These are phyloP conservation scores for Nosema muscidifuracis DNA, from an alignment of 371 early-diverging fungal species.

Conservation along the genomic window DNA sequence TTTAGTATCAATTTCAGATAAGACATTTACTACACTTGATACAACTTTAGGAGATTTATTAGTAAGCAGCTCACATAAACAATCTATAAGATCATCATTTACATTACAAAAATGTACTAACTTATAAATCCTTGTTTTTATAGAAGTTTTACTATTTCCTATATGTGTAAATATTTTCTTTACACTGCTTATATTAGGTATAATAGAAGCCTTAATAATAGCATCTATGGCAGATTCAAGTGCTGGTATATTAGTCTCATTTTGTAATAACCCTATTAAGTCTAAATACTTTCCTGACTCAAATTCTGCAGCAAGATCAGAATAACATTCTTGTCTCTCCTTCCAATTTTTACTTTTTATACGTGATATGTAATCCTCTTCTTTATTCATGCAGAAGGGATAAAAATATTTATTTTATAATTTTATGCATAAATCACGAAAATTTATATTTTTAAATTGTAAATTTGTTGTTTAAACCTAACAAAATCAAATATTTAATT, in stretches of 20 bases:
- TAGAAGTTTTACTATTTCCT: slow-evolving; percentile 34
- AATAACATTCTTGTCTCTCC: slow-evolving; percentile 39
- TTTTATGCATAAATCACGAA: too few relatives aligned
- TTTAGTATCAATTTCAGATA: too few relatives aligned
- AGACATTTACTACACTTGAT: too few relatives aligned
- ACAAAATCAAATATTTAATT: too few relatives aligned
- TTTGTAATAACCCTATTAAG: slow-evolving; percentile 18
- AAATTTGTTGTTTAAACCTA: too few relatives aligned
- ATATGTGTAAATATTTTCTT: slow-evolving; percentile 33
- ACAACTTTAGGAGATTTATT: slow-evolving; percentile 34
- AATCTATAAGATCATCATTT: slow-evolving; percentile 11
- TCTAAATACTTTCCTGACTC: not conserved
- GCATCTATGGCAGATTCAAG: slow-evolving; percentile 45
- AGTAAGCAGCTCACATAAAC: not conserved
- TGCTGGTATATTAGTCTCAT: slow-evolving; percentile 43
- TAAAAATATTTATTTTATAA: not conserved
- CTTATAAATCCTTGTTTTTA: slow-evolving; percentile 25
- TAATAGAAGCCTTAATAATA: slow-evolving; percentile 5
- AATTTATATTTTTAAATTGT: too few relatives aligned
- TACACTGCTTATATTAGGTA: not conserved
- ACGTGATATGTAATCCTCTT: not conserved
- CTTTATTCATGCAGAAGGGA: slow-evolving; percentile 11
- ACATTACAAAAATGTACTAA: slow-evolving; percentile 20
- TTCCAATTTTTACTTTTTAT: slow-evolving; percentile 44
- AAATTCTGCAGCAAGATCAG: not conserved